Percentiles rank a stretch among this genome's conserved stretches.
Conservation (phyloP, 2,329 filamentous ascomycete species). For the Pseudocercospora eumusae region DNA sequence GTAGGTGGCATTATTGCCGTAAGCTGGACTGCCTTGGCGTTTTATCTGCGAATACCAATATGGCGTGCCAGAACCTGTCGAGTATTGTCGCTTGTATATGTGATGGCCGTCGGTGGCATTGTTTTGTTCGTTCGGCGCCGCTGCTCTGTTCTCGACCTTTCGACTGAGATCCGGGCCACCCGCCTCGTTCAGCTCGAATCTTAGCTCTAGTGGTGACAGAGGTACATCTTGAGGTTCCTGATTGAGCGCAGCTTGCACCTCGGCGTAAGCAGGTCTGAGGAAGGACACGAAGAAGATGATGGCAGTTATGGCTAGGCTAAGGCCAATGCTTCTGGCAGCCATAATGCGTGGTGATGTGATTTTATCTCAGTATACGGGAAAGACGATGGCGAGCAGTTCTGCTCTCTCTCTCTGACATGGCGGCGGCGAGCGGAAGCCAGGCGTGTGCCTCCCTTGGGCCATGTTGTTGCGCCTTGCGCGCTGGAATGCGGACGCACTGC, state of each 20-base stretch:
- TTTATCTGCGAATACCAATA: conserved; percentile 48
- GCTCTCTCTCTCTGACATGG: background rate
- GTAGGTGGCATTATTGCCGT: conserved; percentile 43
- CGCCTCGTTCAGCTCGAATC: conserved; percentile 19
- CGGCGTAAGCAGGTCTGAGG: conserved; percentile 15
- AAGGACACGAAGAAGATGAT: conserved; percentile 18
- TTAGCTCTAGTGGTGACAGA: conserved; percentile 24
- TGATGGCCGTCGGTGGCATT: conserved; percentile 24
- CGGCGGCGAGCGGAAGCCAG: conserved; percentile 3
- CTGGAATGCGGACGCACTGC: conserved; percentile 10
- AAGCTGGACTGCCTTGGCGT: conserved; percentile 45
- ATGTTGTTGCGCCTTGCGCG: conserved; percentile 1
- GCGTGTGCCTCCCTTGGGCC: conserved; percentile 15
- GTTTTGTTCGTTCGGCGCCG: background rate
- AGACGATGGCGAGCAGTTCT: background rate
- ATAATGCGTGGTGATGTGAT: background rate
- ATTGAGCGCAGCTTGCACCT: conserved; percentile 6
- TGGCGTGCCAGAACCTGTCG: conserved; percentile 31
- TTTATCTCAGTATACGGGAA: conserved; percentile 1
- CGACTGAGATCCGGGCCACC: conserved; percentile 5
- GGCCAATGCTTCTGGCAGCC: conserved; percentile 12
- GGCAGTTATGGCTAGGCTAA: conserved; percentile 16
- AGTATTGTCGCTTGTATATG: conserved; percentile 29
- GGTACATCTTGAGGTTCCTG: conserved; percentile 13
- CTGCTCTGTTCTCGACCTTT: background rate